These are phyloP conservation scores for Chaetomiaceae sp. DNA, from an alignment of 2,329 filamentous ascomycete species.

Conservation along the genomic window DNA sequence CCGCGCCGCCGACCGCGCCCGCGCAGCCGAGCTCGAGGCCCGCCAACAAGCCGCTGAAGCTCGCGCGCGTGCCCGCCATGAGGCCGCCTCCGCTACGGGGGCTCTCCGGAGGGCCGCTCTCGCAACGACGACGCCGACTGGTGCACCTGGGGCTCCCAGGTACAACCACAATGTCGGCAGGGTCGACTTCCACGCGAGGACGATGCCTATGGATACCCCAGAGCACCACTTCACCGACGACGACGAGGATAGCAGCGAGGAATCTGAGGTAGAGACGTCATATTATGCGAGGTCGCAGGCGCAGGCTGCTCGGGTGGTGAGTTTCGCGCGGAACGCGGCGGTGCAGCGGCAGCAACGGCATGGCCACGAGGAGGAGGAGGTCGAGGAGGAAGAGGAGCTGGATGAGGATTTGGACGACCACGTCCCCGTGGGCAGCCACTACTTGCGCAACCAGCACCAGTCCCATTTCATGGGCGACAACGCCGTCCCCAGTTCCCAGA, in stretches of 20 bases:
- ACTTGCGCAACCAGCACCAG: background rate
- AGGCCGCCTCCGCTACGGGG: background rate
- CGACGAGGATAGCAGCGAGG: constrained; percentile 6
- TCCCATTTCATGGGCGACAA: background rate
- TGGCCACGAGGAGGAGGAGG: constrained; percentile 7
- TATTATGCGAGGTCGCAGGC: constrained; percentile 15
- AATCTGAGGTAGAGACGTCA: constrained; percentile 13
- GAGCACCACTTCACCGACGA: constrained; percentile 14
- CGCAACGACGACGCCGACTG: background rate
- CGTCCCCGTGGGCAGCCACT: constrained; percentile 11
- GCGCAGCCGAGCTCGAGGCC: constrained; percentile 19
- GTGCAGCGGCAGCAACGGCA: background rate
- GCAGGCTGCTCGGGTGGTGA: constrained; percentile 8
- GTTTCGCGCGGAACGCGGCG: background rate
- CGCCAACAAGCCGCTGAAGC: constrained; percentile 14
- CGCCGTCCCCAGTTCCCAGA: background rate
- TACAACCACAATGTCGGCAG: background rate
- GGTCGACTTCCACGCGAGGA: background rate
- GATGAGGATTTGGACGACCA: constrained; percentile 14
- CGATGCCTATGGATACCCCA: background rate
- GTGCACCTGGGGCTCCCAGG: background rate
- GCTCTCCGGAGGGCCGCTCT: background rate
- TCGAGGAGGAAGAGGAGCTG: constrained; percentile 5
- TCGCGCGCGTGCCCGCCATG: constrained; percentile 13
- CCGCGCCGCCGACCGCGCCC: constrained; percentile 40